Evolutionary conservation across 352 stramenopile species (phyloP).

Genomic region (Blastocystis hominis): DNA sequence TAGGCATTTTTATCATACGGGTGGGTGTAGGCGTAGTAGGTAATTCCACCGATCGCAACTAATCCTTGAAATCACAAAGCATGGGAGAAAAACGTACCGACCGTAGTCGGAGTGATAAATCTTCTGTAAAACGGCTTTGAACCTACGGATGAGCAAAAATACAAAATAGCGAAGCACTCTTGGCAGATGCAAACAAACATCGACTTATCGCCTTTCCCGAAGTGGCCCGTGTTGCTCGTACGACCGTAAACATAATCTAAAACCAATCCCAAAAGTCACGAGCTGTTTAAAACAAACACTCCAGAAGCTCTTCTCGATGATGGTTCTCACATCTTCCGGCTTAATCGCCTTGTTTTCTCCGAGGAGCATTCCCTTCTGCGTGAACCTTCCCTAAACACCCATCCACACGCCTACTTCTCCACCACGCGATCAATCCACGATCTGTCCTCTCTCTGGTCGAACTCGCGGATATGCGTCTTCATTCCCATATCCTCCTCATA

Average conservation of each 20-base stretch:
- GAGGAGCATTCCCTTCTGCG: background rate
- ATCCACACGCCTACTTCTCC: background rate
- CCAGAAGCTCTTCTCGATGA: slow-evolving; percentile 6
- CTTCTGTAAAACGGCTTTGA: slow-evolving; percentile 31
- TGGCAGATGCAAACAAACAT: slow-evolving; percentile 10
- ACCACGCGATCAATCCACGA: background rate
- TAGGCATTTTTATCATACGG: slow-evolving; percentile 43
- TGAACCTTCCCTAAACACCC: background rate
- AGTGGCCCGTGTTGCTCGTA: background rate
- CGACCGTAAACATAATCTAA: background rate
- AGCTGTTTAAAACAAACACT: background rate
- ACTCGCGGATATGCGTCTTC: background rate
- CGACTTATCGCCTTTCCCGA: background rate
- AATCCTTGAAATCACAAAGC: background rate
- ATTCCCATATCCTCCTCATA: slow-evolving; percentile 39
- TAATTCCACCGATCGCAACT: background rate
- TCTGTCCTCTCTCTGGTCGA: background rate
- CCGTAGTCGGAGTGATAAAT: slow-evolving; percentile 7
- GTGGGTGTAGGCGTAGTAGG: slow-evolving; percentile 28
- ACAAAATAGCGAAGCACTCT: background rate
- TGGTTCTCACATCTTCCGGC: background rate
- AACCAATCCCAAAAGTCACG: background rate
- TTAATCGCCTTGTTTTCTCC: slow-evolving; percentile 14
- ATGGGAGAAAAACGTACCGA: background rate
- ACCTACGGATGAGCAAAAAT: background rate